Percentiles rank a stretch among this genome's conserved stretches.
Evolutionary conservation across 768 basidiomycete species (phyloP).

Genomic region (Russula virescens): DNA sequence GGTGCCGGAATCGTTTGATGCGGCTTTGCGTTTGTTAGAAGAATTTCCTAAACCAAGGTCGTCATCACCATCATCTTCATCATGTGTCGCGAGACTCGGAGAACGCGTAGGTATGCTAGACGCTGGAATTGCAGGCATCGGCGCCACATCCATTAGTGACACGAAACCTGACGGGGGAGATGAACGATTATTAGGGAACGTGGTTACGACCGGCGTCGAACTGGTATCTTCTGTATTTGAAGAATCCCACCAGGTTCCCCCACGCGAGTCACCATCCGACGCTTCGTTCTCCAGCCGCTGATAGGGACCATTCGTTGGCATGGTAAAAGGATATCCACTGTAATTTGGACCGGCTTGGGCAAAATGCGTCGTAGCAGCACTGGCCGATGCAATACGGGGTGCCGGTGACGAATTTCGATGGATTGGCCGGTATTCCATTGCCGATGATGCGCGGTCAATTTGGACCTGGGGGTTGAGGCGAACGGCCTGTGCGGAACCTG

Average conservation of each 20-base stretch:
- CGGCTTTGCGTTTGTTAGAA: constrained; percentile 36
- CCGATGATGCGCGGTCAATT: constrained; percentile 71
- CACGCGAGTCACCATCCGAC: not conserved
- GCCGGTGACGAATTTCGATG: constrained; percentile 46
- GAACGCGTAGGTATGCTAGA: constrained; percentile 21
- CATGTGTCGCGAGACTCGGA: constrained; percentile 23
- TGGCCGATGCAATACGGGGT: constrained; percentile 50
- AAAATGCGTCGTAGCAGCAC: constrained; percentile 48
- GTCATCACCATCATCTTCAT: constrained; percentile 71
- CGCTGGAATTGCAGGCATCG: constrained; percentile 32
- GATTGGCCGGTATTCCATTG: constrained; percentile 60
- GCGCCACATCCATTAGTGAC: constrained; percentile 69
- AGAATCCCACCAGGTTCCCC: constrained; percentile 57
- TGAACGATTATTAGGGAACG: constrained; percentile 48
- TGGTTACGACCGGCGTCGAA: constrained; percentile 63
- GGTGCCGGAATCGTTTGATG: constrained; percentile 29
- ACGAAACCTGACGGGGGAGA: constrained; percentile 44
- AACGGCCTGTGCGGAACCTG: constrained; percentile 64
- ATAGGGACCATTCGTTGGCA: not conserved
- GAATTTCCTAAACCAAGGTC: constrained; percentile 90
- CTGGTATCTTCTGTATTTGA: constrained; percentile 35
- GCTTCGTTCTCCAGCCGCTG: constrained; percentile 2
- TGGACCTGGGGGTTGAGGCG: constrained; percentile 44
- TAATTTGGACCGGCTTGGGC: constrained; percentile 35
- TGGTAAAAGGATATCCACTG: constrained; percentile 24